A percentile compares a stretch with the other conserved stretches of the same genome.
Evolutionary conservation across 2,329 filamentous ascomycete genomes (phyloP).

Genomic region (Apiospora pterosperma): DNA sequence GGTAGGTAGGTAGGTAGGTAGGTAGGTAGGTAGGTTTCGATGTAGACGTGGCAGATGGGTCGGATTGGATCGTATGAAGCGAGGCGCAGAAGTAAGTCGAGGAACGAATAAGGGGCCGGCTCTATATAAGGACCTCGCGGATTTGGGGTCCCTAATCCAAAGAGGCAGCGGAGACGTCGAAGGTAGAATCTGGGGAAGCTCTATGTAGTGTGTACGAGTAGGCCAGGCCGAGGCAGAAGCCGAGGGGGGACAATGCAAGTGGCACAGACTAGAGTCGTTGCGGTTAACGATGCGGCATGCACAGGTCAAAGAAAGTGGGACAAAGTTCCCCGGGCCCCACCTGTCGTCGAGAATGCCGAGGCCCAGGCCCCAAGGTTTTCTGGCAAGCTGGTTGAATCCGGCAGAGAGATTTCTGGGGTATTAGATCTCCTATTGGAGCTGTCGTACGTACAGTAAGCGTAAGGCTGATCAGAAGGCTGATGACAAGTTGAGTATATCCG

Average conservation of each 20-base stretch:
- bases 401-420: too few relatives aligned
- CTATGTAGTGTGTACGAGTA: not conserved
- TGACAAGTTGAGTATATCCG: too few relatives aligned
- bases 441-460: too few relatives aligned
- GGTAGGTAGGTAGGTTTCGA: too few relatives aligned
- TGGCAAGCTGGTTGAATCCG: too few relatives aligned
- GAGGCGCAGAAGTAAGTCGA: not conserved
- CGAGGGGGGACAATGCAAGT: not conserved
- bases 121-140: conserved; percentile 1
- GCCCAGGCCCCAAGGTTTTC: not conserved
- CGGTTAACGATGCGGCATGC: not conserved
- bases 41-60: not conserved
- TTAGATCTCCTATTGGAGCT: too few relatives aligned
- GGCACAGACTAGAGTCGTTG: not conserved
- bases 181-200: conserved; percentile 1
- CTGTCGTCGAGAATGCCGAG: not conserved
- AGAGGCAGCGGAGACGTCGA: not conserved
- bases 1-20: too few relatives aligned
- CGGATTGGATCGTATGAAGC: not conserved
- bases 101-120: not conserved
- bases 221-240: too few relatives aligned
- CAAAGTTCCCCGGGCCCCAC: too few relatives aligned
- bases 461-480: too few relatives aligned
- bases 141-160: not conserved
- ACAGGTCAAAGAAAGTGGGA: not conserved